These are phyloP conservation scores for Neurospora sp. DNA, from an alignment of 495 filamentous ascomycete genomes.

Conservation along the genomic window DNA sequence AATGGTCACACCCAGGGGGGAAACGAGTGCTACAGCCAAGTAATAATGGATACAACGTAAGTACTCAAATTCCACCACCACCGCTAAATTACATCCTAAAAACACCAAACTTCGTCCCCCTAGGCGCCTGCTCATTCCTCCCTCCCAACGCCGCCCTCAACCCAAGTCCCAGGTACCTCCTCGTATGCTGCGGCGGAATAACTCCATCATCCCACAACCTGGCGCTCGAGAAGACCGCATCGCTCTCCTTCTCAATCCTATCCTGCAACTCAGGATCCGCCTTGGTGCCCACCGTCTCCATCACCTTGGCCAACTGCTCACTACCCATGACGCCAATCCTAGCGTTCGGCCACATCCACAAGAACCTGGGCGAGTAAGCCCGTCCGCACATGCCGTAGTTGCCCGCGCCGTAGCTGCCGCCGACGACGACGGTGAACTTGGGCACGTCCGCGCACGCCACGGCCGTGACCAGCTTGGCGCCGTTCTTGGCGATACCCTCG, in stretches of 20 bases:
- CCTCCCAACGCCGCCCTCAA: slow-evolving; percentile 69
- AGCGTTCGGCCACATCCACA: slow-evolving; percentile 98
- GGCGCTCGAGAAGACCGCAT: slow-evolving; percentile 78
- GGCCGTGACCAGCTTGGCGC: slow-evolving; percentile 92
- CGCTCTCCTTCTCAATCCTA: slow-evolving; percentile 83
- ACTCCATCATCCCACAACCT: slow-evolving; percentile 93
- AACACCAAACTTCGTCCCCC: slow-evolving; percentile 77
- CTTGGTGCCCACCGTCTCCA: slow-evolving; percentile 84
- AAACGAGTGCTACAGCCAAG: too few species aligned
- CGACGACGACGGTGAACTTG: slow-evolving; percentile 93
- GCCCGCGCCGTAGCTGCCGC: slow-evolving; percentile 72
- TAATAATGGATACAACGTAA: neutral
- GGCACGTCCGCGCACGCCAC: slow-evolving; percentile 93
- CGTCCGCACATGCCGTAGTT: slow-evolving; percentile 77
- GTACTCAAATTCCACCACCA: neutral
- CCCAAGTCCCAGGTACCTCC: slow-evolving; percentile 71
- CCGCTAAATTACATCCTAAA: slow-evolving; percentile 71
- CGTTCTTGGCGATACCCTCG: slow-evolving; percentile 95
- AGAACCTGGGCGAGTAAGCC: slow-evolving; percentile 78
- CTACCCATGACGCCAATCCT: slow-evolving; percentile 93
- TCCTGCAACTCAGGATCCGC: slow-evolving; percentile 73
- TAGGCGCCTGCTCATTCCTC: slow-evolving; percentile 44
- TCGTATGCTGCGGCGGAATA: slow-evolving; percentile 81
- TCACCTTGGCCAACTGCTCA: slow-evolving; percentile 85
- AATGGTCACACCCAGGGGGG: neutral